Evolutionary conservation across 306 rosid species (phyloP).

Genomic region (Crotalaria pallida): DNA sequence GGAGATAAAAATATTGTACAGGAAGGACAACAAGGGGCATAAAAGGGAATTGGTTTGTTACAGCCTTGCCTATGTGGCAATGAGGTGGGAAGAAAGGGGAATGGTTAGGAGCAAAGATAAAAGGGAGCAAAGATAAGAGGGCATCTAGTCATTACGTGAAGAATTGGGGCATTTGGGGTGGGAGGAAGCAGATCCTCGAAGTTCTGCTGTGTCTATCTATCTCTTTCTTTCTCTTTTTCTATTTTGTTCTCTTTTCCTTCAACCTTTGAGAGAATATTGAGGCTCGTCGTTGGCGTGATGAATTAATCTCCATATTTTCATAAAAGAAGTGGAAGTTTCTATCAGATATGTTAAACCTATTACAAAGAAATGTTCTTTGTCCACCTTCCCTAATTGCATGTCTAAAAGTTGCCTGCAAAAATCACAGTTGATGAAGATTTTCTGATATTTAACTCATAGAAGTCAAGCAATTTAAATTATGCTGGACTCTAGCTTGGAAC

Average conservation of each 20-base stretch:
- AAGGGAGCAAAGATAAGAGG: background rate
- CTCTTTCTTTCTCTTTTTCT: background rate
- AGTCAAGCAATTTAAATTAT: conserved; percentile 13
- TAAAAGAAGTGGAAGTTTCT: background rate
- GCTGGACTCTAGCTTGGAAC: conserved; percentile 3
- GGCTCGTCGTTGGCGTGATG: background rate
- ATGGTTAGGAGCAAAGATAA: background rate
- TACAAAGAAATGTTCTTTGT: background rate
- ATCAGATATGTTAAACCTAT: background rate
- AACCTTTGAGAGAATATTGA: background rate
- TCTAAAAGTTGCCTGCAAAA: background rate
- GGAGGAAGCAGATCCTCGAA: background rate
- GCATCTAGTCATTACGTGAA: background rate
- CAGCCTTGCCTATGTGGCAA: background rate
- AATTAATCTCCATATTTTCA: background rate
- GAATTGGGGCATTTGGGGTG: background rate
- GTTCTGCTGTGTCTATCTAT: background rate
- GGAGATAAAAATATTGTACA: background rate
- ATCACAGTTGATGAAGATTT: background rate
- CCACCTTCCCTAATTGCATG: background rate
- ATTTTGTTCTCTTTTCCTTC: background rate
- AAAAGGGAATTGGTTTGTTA: background rate
- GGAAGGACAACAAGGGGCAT: background rate
- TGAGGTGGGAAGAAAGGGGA: background rate
- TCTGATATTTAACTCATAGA: background rate